These are phyloP conservation scores for Yamadazyma endophytica DNA, from an alignment of 805 yeast species.

Conservation along the genomic window DNA sequence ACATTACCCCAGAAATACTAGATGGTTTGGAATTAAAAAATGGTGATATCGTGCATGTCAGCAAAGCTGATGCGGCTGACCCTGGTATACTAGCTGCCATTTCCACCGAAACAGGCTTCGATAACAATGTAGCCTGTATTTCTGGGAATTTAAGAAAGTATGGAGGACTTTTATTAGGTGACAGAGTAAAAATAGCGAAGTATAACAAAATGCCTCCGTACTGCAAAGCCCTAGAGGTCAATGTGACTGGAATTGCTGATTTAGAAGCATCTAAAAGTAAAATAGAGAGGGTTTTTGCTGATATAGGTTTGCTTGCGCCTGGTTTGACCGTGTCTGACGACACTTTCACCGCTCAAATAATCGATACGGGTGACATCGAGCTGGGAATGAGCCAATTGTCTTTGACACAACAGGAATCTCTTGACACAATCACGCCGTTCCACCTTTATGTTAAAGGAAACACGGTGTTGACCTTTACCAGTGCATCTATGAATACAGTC, in stretches of 20 bases:
- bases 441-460: conserved; percentile 34
- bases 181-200: conserved; percentile 44
- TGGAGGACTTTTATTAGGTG: conserved; percentile 44
- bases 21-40: conserved; percentile 42
- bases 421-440: conserved; percentile 30
- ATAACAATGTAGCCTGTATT: conserved; percentile 24
- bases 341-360: conserved; percentile 18
- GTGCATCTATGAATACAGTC: conserved; percentile 11
- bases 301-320: conserved; percentile 59
- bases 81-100: conserved; percentile 45
- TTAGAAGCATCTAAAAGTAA: conserved; percentile 17
- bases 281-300: conserved; percentile 40
- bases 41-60: conserved; percentile 44
- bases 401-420: conserved; percentile 13
- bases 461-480: too few species aligned
- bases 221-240: conserved; percentile 11
- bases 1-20: conserved; percentile 41
- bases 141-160: conserved; percentile 24
- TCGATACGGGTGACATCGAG: conserved; percentile 24
- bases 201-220: conserved; percentile 45
- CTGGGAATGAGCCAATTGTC: conserved; percentile 32
- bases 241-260: conserved; percentile 1
- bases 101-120: conserved; percentile 28
- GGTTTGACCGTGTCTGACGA: conserved; percentile 30
- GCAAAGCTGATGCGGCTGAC: conserved; percentile 38